phyloP scores from a whole-genome alignment of 1,284 basidiomycete genomes.

The Tilletiaria anomala region DNA sequence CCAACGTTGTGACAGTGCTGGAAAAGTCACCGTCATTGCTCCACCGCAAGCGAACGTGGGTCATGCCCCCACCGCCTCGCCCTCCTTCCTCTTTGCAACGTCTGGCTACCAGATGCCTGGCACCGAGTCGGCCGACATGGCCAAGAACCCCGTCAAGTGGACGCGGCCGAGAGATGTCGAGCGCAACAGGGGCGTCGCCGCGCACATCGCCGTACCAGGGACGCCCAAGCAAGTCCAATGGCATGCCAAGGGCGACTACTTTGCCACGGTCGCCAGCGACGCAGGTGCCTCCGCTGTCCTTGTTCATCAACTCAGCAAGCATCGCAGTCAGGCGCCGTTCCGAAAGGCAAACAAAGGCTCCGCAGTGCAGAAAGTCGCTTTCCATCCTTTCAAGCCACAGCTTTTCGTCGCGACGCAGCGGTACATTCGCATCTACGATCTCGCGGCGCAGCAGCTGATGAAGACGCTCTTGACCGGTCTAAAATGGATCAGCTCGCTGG shows the following conservation, averaged over 20 bases:
- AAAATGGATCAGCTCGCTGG: slow-evolving; percentile 91
- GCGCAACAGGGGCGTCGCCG: slow-evolving; percentile 45
- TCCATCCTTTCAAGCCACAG: slow-evolving; percentile 85
- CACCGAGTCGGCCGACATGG: slow-evolving; percentile 5
- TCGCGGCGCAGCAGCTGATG: slow-evolving; percentile 78
- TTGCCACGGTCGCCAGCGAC: slow-evolving; percentile 58
- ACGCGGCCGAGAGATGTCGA: slow-evolving; percentile 43
- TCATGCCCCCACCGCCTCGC: slow-evolving; percentile 17
- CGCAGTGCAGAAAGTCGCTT: slow-evolving; percentile 71
- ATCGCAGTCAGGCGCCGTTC: slow-evolving; percentile 95
- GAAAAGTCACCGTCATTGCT: slow-evolving; percentile 69
- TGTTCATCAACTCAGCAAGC: slow-evolving; percentile 85
- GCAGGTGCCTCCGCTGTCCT: slow-evolving; percentile 53
- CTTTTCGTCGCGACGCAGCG: slow-evolving; percentile 99
- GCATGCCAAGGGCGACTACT: slow-evolving; percentile 91
- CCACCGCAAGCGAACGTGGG: slow-evolving; percentile 45
- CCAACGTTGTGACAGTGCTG: no score
- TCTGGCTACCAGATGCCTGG: slow-evolving; percentile 10
- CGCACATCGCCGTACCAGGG: slow-evolving; percentile 51
- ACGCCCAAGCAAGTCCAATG: slow-evolving; percentile 71
- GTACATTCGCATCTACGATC: slow-evolving; percentile 87
- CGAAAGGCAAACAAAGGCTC: slow-evolving; percentile 68
- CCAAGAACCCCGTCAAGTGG: slow-evolving; percentile 45
- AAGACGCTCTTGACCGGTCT: slow-evolving; percentile 86
- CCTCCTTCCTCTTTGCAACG: slow-evolving; percentile 21